These are phyloP conservation scores for Sclerotiophoma versabilis DNA, from an alignment of 2,329 filamentous ascomycete species.

Conservation along the genomic window DNA sequence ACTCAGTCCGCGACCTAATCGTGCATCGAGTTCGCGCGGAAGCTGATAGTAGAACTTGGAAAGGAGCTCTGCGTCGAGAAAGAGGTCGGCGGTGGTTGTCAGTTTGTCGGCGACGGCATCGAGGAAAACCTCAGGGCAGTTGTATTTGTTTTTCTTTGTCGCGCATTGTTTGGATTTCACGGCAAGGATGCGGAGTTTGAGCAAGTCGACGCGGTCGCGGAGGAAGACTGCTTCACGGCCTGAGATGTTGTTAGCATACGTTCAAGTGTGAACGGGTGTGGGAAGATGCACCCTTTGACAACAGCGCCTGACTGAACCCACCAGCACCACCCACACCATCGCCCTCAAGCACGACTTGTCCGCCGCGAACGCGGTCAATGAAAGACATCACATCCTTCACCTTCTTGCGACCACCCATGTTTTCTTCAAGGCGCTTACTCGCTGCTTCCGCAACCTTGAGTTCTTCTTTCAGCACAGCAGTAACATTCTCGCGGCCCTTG, in stretches of 20 bases:
- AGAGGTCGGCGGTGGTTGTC: constrained; percentile 91
- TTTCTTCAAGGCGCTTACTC: constrained; percentile 75
- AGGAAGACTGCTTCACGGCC: constrained; percentile 94
- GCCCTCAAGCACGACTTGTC: constrained; percentile 84
- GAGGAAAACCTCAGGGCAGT: constrained; percentile 97
- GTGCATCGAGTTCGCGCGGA: constrained; percentile 85
- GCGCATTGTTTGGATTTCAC: constrained; percentile 91
- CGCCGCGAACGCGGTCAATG: constrained; percentile 86
- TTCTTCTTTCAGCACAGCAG: constrained; percentile 83
- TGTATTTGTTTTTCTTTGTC: constrained; percentile 86
- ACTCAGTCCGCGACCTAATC: constrained; percentile 81
- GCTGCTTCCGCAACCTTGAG: constrained; percentile 83
- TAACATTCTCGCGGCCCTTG: constrained; percentile 82
- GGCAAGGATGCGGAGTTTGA: constrained; percentile 88
- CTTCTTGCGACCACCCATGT: constrained; percentile 82
- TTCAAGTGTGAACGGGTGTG: no score
- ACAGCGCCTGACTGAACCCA: constrained; percentile 86
- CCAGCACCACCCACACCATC: constrained; percentile 85
- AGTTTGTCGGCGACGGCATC: constrained; percentile 95
- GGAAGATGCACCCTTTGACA: constrained; percentile 73
- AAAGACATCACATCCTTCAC: constrained; percentile 89
- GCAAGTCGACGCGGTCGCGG: constrained; percentile 85
- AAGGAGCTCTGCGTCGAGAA: constrained; percentile 94
- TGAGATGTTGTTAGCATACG: constrained; percentile 45
- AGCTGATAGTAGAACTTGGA: constrained; percentile 97